These are phyloP conservation scores for Hirschfeldia incana DNA, from an alignment of 345 rosid species.

Conservation along the genomic window DNA sequence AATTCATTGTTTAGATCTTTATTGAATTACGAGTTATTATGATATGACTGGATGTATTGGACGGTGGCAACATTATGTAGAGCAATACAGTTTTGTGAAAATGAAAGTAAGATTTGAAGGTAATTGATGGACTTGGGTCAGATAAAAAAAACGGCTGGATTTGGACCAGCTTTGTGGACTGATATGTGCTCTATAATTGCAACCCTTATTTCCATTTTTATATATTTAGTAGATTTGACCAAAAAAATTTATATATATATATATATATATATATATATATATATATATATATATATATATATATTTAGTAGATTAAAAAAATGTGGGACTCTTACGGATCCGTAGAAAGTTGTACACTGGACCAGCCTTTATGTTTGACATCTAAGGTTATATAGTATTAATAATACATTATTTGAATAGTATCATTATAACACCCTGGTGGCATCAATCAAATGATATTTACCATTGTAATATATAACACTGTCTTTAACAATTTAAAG, in stretches of 20 bases:
- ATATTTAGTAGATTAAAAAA: background rate
- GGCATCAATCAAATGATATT: background rate
- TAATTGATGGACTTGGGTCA: slow-evolving; percentile 24
- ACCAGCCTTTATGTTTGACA: slow-evolving; percentile 18
- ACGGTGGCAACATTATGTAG: slow-evolving; percentile 29
- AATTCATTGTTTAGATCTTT: background rate
- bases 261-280: no score
- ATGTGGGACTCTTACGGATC: slow-evolving; percentile 3
- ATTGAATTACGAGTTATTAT: background rate
- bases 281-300: no score
- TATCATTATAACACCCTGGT: background rate
- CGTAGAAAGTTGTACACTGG: slow-evolving; percentile 2
- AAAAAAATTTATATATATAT: background rate
- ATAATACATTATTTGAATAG: background rate
- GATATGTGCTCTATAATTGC: slow-evolving; percentile 3
- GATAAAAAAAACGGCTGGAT: slow-evolving; percentile 31
- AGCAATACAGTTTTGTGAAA: slow-evolving; percentile 10
- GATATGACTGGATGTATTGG: slow-evolving; percentile 21
- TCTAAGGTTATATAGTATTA: background rate
- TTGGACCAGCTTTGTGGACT: slow-evolving; percentile 20
- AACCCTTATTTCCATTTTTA: background rate
- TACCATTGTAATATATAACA: background rate
- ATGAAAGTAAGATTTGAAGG: background rate
- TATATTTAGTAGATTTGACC: background rate
- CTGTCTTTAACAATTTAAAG: background rate